Base-by-base conservation (phyloP, 768 basidiomycete genomes). In the Favolaschia claudopus region DNA sequence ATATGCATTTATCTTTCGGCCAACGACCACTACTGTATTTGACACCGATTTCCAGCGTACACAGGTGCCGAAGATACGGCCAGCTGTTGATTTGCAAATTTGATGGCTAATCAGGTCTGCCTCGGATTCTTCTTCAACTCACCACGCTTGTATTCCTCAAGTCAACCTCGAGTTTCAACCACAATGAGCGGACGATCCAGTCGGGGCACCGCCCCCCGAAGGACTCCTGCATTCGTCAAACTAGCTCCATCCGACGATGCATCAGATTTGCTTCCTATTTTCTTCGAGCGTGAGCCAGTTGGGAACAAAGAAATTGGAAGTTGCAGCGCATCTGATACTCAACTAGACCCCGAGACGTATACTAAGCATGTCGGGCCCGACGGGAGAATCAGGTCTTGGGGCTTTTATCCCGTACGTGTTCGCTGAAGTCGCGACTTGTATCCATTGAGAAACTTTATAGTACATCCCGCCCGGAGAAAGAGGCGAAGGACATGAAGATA, bases 391-490 rank as follows among this genome's bases (percentile, higher is more conserved):
- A 47, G 66, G 38, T 64, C 69, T 27, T 70, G 69, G 66, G 69
- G 68, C n/a, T 52, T 70, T 33, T 67, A 61, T 64, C 69, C 68
- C 19, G 68, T 67, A 53, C n/a, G 31, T 32, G 28, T n/a, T n/a
- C 24, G 28, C 45, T 32, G 37, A 32, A 12, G 47, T 34, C 51
- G 20, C 10, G 39, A 25, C 25, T 59, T 28, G 7, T 43, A 37
- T 33, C 55, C 36, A 53, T 44, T 43, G 20, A 45, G 7, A n/a
- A 27, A 50, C 29, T n/a, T n/a, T n/a, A n/a, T 43, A 67, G 62
- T 62, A 62, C 43, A 28, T 61, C 46, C 45, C 53, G 24, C n/a
- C 8, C 29, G 64, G 59, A 40, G 34, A 54, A 52, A 32, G 25
- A 33, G 55, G 45, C 43, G 56, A 40, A 17, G 63, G 60, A 28